These are phyloP conservation scores for Elsinoe australis DNA, from an alignment of 2,329 filamentous ascomycete genomes.

Conservation along the genomic window DNA sequence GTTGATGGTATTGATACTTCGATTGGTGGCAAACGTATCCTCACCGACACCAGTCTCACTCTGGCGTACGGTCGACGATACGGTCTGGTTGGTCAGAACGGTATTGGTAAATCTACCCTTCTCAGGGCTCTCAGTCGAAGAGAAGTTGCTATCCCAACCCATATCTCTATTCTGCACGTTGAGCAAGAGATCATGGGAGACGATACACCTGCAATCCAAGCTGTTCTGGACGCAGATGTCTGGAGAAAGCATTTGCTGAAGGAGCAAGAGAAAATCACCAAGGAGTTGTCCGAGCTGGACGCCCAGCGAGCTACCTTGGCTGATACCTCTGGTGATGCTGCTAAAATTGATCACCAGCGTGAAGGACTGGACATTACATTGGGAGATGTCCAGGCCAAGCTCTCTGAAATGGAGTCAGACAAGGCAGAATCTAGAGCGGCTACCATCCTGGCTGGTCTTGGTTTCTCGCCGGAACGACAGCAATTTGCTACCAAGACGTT, in stretches of 20 bases:
- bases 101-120: conserved; percentile 82
- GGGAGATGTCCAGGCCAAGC: conserved; percentile 81
- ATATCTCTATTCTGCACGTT: conserved; percentile 98
- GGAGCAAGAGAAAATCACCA: conserved; percentile 79
- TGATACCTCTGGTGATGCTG: conserved; percentile 85
- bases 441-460: conserved; percentile 91
- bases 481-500: conserved; percentile 94
- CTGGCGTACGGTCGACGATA: conserved; percentile 89
- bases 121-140: conserved; percentile 82
- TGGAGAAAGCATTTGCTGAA: conserved; percentile 92
- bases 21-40: conserved; percentile 79
- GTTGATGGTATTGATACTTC: conserved; percentile 92
- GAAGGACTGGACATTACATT: conserved; percentile 87
- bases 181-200: conserved; percentile 98
- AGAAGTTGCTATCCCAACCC: conserved; percentile 89
- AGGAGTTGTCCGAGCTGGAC: conserved; percentile 70
- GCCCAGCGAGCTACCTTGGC: conserved; percentile 69
- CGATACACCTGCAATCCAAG: conserved; percentile 88
- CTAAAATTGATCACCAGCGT: conserved; percentile 73
- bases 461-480: conserved; percentile 89
- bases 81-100: conserved; percentile 97
- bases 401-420: conserved; percentile 98
- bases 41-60: conserved; percentile 83
- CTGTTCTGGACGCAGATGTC: conserved; percentile 92
- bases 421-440: conserved; percentile 93